These are phyloP conservation scores for Quercus phellos DNA, from an alignment of 331 rosid species.

Conservation along the genomic window DNA sequence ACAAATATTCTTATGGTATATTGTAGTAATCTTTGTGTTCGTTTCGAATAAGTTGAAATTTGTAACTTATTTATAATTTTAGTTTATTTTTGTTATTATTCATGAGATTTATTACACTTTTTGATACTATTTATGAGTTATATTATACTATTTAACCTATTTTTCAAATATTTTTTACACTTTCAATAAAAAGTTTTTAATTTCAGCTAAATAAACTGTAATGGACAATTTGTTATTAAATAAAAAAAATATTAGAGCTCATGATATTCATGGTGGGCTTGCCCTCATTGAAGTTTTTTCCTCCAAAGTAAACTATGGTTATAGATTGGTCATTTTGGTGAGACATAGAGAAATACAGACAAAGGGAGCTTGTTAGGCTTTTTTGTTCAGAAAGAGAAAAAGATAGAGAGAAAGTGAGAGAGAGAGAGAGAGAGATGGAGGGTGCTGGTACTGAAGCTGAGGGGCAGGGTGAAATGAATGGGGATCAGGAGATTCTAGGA, in stretches of 20 bases:
- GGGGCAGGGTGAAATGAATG: background rate
- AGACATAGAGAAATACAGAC: too few relatives aligned
- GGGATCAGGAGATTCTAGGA: constrained; percentile 6
- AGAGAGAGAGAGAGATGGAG: background rate
- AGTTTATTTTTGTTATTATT: fast-evolving
- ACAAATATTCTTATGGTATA: too few relatives aligned
- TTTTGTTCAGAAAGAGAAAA: too few relatives aligned
- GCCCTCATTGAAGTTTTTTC: too few relatives aligned
- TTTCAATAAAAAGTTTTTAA: fast-evolving
- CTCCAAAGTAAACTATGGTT: too few relatives aligned
- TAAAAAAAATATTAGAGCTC: too few relatives aligned
- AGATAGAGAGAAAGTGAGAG: background rate
- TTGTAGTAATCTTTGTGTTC: too few relatives aligned
- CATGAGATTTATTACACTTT: fast-evolving
- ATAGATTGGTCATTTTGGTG: too few relatives aligned
- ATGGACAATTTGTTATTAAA: too few relatives aligned
- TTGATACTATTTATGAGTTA: fast-evolving
- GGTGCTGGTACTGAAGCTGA: constrained; percentile 5
- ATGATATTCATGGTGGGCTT: too few relatives aligned
- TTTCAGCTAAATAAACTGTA: fast-evolving
- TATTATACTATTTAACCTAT: fast-evolving
- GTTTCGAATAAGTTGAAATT: fast-evolving
- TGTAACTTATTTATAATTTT: too few relatives aligned
- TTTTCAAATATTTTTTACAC: fast-evolving
- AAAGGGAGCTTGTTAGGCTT: too few relatives aligned